Conservation (phyloP, 176 grass and related monocot species). For the Avena sativa region DNA sequence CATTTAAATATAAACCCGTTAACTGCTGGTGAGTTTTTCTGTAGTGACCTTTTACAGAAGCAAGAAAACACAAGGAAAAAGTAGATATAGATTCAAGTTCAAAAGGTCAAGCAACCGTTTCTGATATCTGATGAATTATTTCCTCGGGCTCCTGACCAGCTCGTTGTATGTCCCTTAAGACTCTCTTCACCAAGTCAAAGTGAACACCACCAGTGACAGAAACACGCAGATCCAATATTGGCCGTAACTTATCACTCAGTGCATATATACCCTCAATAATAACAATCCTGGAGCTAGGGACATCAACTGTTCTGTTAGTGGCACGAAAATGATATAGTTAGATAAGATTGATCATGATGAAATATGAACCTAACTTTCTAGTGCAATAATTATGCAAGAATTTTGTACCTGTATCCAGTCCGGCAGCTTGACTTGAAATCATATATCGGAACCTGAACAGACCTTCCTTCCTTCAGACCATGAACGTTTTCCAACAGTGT, state of each 20-base stretch:
- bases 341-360: constrained; percentile 13
- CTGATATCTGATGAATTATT: constrained; percentile 98
- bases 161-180: constrained; percentile 96
- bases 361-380: constrained; percentile 28
- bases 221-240: constrained; percentile 86
- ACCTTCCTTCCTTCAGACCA: constrained; percentile 79
- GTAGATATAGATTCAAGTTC: constrained; percentile 32
- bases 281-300: constrained; percentile 80
- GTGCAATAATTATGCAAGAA: constrained; percentile 10
- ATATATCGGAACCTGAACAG: constrained; percentile 96
- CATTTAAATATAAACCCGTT: constrained; percentile 28
- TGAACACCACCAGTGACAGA: constrained; percentile 99
- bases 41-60: constrained; percentile 26
- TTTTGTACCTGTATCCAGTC: constrained; percentile 76
- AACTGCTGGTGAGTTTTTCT: not conserved
- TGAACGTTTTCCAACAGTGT: constrained; percentile 93
- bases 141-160: constrained; percentile 97
- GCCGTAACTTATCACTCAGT: constrained; percentile 82
- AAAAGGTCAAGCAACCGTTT: constrained; percentile 69
- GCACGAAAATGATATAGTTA: constrained; percentile 42
- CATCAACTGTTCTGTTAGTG: constrained; percentile 80
- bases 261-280: constrained; percentile 99
- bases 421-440: constrained; percentile 92
- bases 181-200: constrained; percentile 98
- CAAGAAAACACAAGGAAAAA: constrained; percentile 5